A percentile compares a stretch with the other conserved stretches of the same genome.
These are phyloP conservation scores for Litsea cubeba DNA, from an alignment of 164 flowering plant species.

Conservation along the genomic window DNA sequence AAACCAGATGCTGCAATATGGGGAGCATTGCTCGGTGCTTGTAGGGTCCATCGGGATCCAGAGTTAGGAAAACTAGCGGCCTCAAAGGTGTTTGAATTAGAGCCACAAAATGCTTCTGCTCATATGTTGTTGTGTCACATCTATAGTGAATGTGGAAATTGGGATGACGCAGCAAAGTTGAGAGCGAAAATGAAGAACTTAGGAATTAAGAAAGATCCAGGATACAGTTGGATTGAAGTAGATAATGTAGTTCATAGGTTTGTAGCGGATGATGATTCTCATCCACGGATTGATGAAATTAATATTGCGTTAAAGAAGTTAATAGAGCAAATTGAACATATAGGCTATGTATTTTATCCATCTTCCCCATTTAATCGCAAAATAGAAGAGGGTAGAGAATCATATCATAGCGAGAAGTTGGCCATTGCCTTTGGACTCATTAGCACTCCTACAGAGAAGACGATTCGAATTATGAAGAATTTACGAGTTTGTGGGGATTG, in stretches of 20 bases:
- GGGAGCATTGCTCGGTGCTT: constrained; percentile 16
- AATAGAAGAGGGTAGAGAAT: constrained; percentile 7
- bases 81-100: constrained; percentile 10
- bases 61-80: constrained; percentile 9
- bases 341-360: constrained; percentile 5
- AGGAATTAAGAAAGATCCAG: constrained; percentile 7
- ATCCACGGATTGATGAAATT: constrained; percentile 11
- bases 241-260: constrained; percentile 7
- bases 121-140: constrained; percentile 13
- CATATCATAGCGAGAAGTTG: constrained; percentile 14
- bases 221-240: constrained; percentile 17
- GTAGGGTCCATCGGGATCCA: constrained; percentile 9
- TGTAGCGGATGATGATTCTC: constrained; percentile 9
- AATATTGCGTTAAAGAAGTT: constrained; percentile 8
- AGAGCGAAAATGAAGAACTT: constrained; percentile 5
- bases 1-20: constrained; percentile 14
- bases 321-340: constrained; percentile 6
- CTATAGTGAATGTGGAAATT: background rate
- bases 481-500: constrained; percentile 13
- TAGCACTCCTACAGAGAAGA: constrained; percentile 3
- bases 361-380: background rate
- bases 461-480: constrained; percentile 14
- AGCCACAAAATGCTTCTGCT: constrained; percentile 12
- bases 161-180: constrained; percentile 13
- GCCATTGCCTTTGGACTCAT: constrained; percentile 17